These are phyloP conservation scores for Lentinula sp. DNA, from an alignment of 768 basidiomycete species.

Conservation along the genomic window DNA sequence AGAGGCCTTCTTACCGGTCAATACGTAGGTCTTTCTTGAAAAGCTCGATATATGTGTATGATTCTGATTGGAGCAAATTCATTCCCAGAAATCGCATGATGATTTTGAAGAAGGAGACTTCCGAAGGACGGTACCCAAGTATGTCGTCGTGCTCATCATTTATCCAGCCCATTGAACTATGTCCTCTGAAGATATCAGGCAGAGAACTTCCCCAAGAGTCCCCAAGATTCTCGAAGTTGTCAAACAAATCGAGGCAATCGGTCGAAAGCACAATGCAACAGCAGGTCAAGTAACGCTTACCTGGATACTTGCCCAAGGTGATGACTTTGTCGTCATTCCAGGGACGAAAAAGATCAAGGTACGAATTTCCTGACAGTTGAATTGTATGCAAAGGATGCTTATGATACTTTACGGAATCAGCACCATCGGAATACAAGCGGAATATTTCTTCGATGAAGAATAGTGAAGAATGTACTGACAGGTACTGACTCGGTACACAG, in stretches of 20 bases:
- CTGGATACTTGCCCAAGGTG: slow-evolving; percentile 40
- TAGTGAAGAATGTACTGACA: too few relatives aligned
- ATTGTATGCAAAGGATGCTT: background rate
- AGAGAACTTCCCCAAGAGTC: slow-evolving; percentile 44
- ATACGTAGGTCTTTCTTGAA: background rate
- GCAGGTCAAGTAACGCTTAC: slow-evolving; percentile 44
- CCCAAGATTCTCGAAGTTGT: slow-evolving; percentile 39
- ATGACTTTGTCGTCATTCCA: slow-evolving; percentile 37
- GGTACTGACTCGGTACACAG: too few relatives aligned
- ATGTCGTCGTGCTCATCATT: background rate
- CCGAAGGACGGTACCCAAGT: slow-evolving; percentile 29
- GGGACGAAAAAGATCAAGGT: slow-evolving; percentile 32
- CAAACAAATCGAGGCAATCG: slow-evolving; percentile 30
- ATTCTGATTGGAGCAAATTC: background rate
- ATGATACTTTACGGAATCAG: background rate
- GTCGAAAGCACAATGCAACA: slow-evolving; percentile 32
- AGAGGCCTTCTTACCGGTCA: slow-evolving; percentile 43
- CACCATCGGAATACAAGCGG: too few relatives aligned
- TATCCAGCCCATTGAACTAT: slow-evolving; percentile 1
- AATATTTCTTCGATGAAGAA: too few relatives aligned
- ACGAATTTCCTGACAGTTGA: slow-evolving; percentile 1
- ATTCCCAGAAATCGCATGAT: slow-evolving; percentile 25
- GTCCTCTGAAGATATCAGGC: slow-evolving; percentile 23
- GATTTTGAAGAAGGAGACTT: slow-evolving; percentile 35
- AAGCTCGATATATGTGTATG: background rate